Base-by-base conservation (phyloP, 164 flowering plant genomes). In the Magnolia sinica region DNA sequence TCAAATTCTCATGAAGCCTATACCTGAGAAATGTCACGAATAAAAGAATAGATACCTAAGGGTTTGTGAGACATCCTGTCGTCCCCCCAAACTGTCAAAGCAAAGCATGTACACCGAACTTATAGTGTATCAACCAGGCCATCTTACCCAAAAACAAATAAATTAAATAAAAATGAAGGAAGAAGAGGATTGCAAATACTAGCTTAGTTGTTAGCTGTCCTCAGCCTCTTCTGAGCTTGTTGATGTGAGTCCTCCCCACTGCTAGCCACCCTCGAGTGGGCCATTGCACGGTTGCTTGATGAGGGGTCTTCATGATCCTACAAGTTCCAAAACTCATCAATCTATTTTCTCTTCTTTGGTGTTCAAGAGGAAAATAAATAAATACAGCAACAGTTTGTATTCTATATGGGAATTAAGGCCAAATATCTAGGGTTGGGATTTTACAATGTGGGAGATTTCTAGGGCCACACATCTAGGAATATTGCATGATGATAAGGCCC, bases 141-240 rank as follows among this genome's bases (percentile, higher is more conserved):
- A 59, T 7, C 7, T 31, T 8, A n/a, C 50, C 3, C 6, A 49
- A 31, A 73, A 20, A 50, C 8, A 55, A 69, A 23, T 16, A 31
- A 24, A 31, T 59, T 2, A 58, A 64, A 59, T 64, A 45, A 70
- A 23, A 29, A 8, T n/a, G 64, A 55, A 24, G 63, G 20, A 9
- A 64, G 19, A 27, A 27, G 45, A 50, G 45, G 71, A 45, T 45
- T 64, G 22, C 24, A 66, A n/a, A 29, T n/a, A 55, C 64, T 52
- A 66, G n/a, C n/a, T n/a, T n/a, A n/a, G 59, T 50, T 65, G 52
- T 83, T 86, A 81, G 85, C 77, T 19, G 84, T 83, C 85, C 86
- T 91, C 50, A 80, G 84, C 87, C 91, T 90, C 89, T 94, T 92
- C 20, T 84, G 89, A 73, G 88, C 79, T 74, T 86, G 91, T 73